A percentile compares a stretch with the other conserved stretches of the same genome.
Evolutionary conservation across 805 yeast species (phyloP).

Genomic region (Starmerella bacillaris): DNA sequence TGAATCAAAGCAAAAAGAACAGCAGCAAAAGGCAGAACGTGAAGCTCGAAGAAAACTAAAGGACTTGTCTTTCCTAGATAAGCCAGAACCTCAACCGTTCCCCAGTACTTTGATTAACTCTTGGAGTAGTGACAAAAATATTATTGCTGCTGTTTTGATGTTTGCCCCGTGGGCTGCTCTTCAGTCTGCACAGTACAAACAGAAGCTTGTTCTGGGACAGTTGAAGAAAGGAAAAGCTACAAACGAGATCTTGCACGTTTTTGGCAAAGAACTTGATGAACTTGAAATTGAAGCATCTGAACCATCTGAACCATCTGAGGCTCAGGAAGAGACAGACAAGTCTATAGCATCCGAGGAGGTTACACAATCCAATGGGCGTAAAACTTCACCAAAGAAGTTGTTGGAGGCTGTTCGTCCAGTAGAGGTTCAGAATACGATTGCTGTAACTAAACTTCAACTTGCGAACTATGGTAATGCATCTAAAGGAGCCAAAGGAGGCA

Average conservation of each 20-base stretch:
- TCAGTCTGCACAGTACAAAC: conserved; percentile 56
- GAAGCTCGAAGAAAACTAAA: conserved; percentile 27
- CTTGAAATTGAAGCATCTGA: no score
- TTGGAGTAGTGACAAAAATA: conserved; percentile 29
- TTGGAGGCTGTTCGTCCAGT: conserved; percentile 7
- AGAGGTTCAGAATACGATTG: conserved; percentile 12
- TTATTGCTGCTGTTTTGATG: conserved; percentile 55
- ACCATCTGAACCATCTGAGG: neutral
- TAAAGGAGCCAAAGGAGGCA: neutral
- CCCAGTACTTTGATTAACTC: conserved; percentile 27
- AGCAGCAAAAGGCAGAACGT: conserved; percentile 22
- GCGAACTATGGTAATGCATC: conserved; percentile 2
- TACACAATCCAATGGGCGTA: no score
- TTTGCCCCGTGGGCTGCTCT: conserved; percentile 88
- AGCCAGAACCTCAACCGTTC: conserved; percentile 26
- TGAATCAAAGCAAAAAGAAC: conserved; percentile 24
- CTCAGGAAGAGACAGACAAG: no score
- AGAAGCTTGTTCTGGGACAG: conserved; percentile 61
- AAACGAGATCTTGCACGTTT: conserved; percentile 44
- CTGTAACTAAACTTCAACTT: conserved; percentile 10
- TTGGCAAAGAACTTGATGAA: conserved; percentile 21
- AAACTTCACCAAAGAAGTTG: no score
- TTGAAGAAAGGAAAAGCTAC: conserved; percentile 79
- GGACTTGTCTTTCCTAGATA: conserved; percentile 22
- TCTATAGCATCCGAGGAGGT: no score